These are phyloP conservation scores for Zygnema cylindricum DNA, from an alignment of 139 green algal species.

Conservation along the genomic window DNA sequence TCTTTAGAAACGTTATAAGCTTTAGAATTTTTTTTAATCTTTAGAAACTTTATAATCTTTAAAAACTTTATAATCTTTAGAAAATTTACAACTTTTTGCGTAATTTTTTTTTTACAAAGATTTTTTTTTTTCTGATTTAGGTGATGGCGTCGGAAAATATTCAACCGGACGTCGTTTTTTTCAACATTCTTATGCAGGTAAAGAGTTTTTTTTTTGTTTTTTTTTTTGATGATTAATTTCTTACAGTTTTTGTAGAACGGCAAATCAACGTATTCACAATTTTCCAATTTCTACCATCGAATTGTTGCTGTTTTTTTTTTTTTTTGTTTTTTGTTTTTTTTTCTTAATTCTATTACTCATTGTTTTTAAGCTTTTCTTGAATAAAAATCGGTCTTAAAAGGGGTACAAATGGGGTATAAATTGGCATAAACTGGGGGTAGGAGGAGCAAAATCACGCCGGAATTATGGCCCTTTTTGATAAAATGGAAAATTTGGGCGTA, in stretches of 20 bases:
- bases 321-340: neutral
- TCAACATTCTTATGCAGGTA: slow-evolving; percentile 56
- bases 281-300: no score
- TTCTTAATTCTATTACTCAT: neutral
- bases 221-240: neutral
- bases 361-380: neutral
- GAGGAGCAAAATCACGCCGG: slow-evolving; percentile 38
- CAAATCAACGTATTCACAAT: neutral
- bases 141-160: slow-evolving; percentile 39
- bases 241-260: no score
- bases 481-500: slow-evolving; percentile 3
- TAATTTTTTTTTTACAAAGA: neutral
- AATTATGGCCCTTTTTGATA: slow-evolving; percentile 23
- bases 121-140: slow-evolving; percentile 11
- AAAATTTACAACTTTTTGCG: neutral
- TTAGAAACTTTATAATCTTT: no score
- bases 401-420: no score
- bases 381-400: no score
- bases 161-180: slow-evolving; percentile 21
- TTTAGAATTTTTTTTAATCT: no score
- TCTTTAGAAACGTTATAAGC: no score
- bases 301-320: neutral
- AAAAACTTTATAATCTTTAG: no score
- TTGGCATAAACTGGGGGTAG: neutral
- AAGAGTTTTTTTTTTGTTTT: neutral